Evolutionary conservation across 2,329 filamentous ascomycete species (phyloP), one percentile per base, ranked within the genome.

Genomic region (Onygenales sp.): DNA sequence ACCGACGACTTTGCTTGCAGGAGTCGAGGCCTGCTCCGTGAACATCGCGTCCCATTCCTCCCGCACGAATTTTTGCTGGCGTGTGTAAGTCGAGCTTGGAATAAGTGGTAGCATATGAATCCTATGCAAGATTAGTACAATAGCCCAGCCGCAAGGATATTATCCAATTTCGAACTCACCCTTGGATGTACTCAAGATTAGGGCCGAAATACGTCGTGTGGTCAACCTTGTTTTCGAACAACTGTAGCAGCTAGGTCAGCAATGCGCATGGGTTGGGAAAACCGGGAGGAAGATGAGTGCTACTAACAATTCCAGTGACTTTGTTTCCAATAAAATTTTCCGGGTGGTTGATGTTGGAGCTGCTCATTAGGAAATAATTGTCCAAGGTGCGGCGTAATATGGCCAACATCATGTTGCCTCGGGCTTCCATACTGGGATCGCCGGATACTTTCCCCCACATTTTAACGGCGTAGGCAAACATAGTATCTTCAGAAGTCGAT

Each of bases 191-290:
- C 69, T 92, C 85, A 10, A 82, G 78, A 54, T 84, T 81, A 49
- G 74, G 68, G 45, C 88, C 88, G 63, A 96, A 96, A 71, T 89
- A 96, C 1, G 92, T 96, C 3, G 87, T 86, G 69, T 96, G 89
- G 67, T 97, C 88, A 52, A 90, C 80, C 72, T 97, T 97, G 75
- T 96, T 96, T 71, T 97, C 92, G 63, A 96, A 97, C 7, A 95
- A 67, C 71, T 75, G 52, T 27, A 36, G 9, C 3, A 21, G 42
- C 27, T 31, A 11, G 27, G 27, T 51, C 31, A 51, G 49, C 17
- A 43, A 10, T 27, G 6, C 8, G 21, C 39, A 42, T 13, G 10
- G 17, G 21, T 47, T 47, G n/a, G 37, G 14, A 2, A 44, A 43
- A 50, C 14, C 40, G 13, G 13, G 31, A 32, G 6, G 21, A 51